Percentiles rank a stretch among this genome's conserved stretches.
phyloP scores from a whole-genome alignment of 2,329 filamentous ascomycete genomes.

The Fusarium domesticum region DNA sequence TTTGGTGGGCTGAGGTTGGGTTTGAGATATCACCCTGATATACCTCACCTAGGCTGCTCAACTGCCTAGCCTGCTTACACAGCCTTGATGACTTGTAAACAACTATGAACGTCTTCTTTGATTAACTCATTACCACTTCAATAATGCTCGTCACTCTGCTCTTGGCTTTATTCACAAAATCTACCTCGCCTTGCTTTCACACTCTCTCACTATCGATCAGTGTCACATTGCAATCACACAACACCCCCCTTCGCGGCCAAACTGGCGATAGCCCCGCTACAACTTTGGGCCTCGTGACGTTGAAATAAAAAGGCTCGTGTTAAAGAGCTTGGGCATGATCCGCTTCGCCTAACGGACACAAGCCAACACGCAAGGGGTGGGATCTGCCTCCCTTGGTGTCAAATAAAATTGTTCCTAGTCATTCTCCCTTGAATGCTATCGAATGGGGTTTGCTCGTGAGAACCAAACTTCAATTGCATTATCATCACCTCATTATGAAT shows the following conservation, averaged over 20 bases:
- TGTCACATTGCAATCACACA: constrained; percentile 22
- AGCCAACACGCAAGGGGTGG: neutral
- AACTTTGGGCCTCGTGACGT: constrained; percentile 22
- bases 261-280: constrained; percentile 23
- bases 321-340: neutral
- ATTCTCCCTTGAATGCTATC: neutral
- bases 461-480: constrained; percentile 14
- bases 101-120: no score
- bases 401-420: neutral
- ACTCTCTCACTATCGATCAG: constrained; percentile 8
- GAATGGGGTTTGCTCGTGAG: constrained; percentile 8
- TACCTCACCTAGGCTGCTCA: constrained; percentile 2
- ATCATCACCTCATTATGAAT: no score
- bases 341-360: neutral
- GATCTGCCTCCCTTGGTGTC: neutral
- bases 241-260: constrained; percentile 12
- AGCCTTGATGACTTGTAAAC: constrained; percentile 8
- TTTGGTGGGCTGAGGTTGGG: constrained; percentile 17
- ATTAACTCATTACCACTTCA: no score
- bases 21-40: constrained; percentile 14
- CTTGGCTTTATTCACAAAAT: no score
- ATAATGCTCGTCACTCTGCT: no score
- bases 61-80: constrained; percentile 5
- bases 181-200: no score
- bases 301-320: neutral